Percentiles rank a stretch among this genome's conserved stretches.
These are phyloP conservation scores for Aspergillus jensenii DNA, from an alignment of 2,329 filamentous ascomycete species.

Conservation along the genomic window DNA sequence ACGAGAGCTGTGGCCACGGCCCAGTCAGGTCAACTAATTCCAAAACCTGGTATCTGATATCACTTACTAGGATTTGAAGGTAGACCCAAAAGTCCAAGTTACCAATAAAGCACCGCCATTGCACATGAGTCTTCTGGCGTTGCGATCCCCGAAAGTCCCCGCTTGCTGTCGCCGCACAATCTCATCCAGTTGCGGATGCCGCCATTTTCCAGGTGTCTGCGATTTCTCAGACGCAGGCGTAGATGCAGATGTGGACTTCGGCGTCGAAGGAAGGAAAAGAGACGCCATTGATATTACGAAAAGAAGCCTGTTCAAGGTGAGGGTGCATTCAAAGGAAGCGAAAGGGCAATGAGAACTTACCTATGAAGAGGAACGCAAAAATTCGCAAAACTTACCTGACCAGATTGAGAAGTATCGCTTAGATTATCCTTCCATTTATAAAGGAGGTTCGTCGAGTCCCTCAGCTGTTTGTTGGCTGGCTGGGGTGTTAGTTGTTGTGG, in stretches of 20 bases:
- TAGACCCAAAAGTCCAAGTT: constrained; percentile 47
- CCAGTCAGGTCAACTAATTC: constrained; percentile 14
- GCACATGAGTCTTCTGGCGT: constrained; percentile 67
- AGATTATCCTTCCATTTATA: constrained; percentile 11
- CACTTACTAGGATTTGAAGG: constrained; percentile 40
- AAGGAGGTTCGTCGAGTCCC: neutral
- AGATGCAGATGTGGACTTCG: constrained; percentile 30
- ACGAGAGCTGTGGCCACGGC: constrained; percentile 29
- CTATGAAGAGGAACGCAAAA: constrained; percentile 3
- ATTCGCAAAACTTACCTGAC: constrained; percentile 13
- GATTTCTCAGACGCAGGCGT: constrained; percentile 30
- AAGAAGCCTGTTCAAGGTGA: constrained; percentile 1
- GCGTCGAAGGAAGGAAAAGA: constrained; percentile 43
- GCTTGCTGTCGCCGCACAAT: constrained; percentile 79
- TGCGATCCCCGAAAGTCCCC: constrained; percentile 74
- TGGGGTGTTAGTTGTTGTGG: constrained; percentile 20
- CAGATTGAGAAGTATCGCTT: neutral
- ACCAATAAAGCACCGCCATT: constrained; percentile 60
- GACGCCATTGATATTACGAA: constrained; percentile 32
- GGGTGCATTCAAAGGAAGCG: neutral
- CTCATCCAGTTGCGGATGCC: constrained; percentile 83
- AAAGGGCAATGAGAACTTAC: constrained; percentile 8
- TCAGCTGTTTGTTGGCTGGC: neutral
- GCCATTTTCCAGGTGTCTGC: constrained; percentile 72
- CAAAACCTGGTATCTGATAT: neutral